phyloP scores from a whole-genome alignment of 1,284 basidiomycete species.

The Prillingera fragicola region DNA sequence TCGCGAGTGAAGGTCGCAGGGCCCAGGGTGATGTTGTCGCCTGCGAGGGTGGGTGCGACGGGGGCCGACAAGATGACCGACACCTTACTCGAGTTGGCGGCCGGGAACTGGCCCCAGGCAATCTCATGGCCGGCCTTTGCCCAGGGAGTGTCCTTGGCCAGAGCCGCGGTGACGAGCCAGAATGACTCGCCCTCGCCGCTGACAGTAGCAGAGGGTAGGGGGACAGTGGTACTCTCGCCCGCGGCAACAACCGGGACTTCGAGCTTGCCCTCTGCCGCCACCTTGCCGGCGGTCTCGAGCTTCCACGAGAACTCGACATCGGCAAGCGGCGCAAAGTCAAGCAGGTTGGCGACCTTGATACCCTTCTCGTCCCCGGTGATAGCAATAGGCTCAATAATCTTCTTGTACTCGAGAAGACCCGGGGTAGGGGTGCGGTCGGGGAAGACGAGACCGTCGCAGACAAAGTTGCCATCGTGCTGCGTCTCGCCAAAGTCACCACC shows the following conservation, averaged over 20 bases:
- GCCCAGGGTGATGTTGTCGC: conserved; percentile 6
- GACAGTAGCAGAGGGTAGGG: background rate
- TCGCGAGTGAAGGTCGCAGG: conserved; percentile 17
- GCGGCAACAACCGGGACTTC: conserved; percentile 4
- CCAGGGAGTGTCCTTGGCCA: conserved; percentile 7
- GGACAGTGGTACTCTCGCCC: background rate
- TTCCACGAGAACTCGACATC: conserved; percentile 16
- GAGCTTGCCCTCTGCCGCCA: conserved; percentile 7
- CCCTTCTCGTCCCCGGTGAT: background rate
- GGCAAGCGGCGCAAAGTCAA: conserved; percentile 10
- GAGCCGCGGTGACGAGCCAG: conserved; percentile 5
- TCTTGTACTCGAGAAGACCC: conserved; percentile 7
- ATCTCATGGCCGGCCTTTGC: conserved; percentile 17
- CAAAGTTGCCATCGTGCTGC: conserved; percentile 24
- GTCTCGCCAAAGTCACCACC: conserved; percentile 30
- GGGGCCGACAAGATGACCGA: too few species aligned
- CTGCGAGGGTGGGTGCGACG: background rate
- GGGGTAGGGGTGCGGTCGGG: conserved; percentile 14
- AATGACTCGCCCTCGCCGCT: conserved; percentile 1
- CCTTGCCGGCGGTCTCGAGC: conserved; percentile 11
- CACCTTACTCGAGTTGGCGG: background rate
- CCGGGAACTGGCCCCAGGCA: conserved; percentile 12
- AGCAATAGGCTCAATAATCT: conserved; percentile 8
- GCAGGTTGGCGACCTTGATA: conserved; percentile 9
- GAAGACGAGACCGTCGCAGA: conserved; percentile 17